Conservation (phyloP, 2,329 filamentous ascomycete species). For the Penicillium sp. region DNA sequence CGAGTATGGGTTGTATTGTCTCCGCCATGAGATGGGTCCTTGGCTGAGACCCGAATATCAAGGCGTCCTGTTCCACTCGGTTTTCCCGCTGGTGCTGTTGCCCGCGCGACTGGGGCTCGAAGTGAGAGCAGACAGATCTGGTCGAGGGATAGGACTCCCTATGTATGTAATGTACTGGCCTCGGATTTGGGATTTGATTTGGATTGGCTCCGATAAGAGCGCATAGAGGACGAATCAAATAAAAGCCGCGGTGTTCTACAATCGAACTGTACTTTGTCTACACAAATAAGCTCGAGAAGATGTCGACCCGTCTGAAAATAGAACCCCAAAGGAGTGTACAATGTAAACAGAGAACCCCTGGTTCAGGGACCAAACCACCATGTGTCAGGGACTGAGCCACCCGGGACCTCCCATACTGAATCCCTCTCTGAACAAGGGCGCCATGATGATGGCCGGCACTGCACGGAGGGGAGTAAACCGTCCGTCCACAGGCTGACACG, state of each 20-base stretch:
- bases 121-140: conserved; percentile 21
- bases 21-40: conserved; percentile 25
- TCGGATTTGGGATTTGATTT: background rate
- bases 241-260: conserved; percentile 6
- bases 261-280: background rate
- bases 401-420: background rate
- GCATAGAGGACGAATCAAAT: conserved; percentile 7
- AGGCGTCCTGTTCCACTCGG: conserved; percentile 20
- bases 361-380: background rate
- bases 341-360: background rate
- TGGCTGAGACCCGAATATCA: conserved; percentile 33
- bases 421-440: too few species aligned
- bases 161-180: too few species aligned
- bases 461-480: background rate
- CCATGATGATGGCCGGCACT: too few species aligned
- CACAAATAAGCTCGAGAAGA: too few species aligned
- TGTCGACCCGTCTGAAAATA: too few species aligned
- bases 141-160: too few species aligned
- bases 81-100: conserved; percentile 20
- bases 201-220: conserved; percentile 2
- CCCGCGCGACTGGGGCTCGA: conserved; percentile 19
- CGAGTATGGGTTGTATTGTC: conserved; percentile 27
- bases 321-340: too few species aligned
- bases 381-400: background rate
- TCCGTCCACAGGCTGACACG: background rate